Percentiles rank a stretch among this genome's conserved stretches.
phyloP scores from a whole-genome alignment of 2,329 filamentous ascomycete genomes.

The Pleomassaria siparia region DNA sequence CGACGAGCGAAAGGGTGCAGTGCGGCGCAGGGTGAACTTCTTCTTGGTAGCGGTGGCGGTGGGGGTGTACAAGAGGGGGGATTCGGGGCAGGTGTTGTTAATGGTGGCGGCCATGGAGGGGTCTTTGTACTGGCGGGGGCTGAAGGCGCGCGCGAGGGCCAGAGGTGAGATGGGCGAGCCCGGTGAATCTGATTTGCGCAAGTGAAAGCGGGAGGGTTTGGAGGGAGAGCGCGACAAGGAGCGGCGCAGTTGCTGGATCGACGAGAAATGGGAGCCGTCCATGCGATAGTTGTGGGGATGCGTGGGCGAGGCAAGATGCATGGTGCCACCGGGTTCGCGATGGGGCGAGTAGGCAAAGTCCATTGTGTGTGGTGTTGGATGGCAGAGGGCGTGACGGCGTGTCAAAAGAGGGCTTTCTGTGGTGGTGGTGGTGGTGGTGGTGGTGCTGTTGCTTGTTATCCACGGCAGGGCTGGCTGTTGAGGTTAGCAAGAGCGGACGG shows the following conservation, averaged over 20 bases:
- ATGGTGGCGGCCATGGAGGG: slow-evolving; percentile 50
- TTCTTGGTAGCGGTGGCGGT: slow-evolving; percentile 64
- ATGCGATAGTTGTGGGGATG: slow-evolving; percentile 70
- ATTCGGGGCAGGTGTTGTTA: slow-evolving; percentile 60
- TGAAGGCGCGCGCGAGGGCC: slow-evolving; percentile 48
- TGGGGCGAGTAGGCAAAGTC: slow-evolving; percentile 54
- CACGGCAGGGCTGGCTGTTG: slow-evolving; percentile 11
- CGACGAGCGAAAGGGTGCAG: slow-evolving; percentile 56
- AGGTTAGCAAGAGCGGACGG: slow-evolving; percentile 6
- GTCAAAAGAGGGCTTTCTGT: slow-evolving; percentile 5
- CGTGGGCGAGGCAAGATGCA: slow-evolving; percentile 85
- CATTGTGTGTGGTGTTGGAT: slow-evolving; percentile 40
- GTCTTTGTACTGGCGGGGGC: slow-evolving; percentile 41
- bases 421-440: slow-evolving; percentile 3
- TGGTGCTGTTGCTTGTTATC: slow-evolving; percentile 5
- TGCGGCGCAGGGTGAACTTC: slow-evolving; percentile 53
- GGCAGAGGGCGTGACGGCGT: background rate
- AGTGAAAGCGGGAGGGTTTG: slow-evolving; percentile 69
- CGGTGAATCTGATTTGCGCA: slow-evolving; percentile 52
- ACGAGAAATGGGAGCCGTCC: slow-evolving; percentile 68
- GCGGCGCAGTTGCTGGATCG: slow-evolving; percentile 79
- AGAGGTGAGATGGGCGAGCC: slow-evolving; percentile 48
- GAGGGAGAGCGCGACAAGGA: slow-evolving; percentile 94
- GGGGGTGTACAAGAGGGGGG: slow-evolving; percentile 56
- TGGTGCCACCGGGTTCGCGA: slow-evolving; percentile 66